phyloP scores from a whole-genome alignment of 2,329 filamentous ascomycete genomes.

The Calonectria ilicicola region DNA sequence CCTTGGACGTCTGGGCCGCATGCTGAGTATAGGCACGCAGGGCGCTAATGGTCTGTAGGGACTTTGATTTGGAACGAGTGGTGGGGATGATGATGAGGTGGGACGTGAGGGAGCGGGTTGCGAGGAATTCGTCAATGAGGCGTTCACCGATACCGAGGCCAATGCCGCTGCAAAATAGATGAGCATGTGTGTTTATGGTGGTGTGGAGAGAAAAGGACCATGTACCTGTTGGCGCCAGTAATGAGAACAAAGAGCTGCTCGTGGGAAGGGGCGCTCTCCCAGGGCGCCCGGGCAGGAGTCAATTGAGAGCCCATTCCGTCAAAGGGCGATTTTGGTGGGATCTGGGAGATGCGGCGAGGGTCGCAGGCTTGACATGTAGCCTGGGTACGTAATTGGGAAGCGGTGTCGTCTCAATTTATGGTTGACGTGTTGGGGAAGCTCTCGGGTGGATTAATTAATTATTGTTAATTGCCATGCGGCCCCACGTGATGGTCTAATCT shows the following conservation, averaged over 20 bases:
- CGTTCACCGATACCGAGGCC: constrained; percentile 87
- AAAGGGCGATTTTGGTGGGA: neutral
- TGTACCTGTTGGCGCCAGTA: constrained; percentile 87
- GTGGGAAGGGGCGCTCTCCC: constrained; percentile 50
- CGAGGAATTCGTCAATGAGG: constrained; percentile 90
- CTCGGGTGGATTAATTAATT: neutral
- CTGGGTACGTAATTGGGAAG: neutral
- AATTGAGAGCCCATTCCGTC: constrained; percentile 38
- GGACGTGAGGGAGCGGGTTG: constrained; percentile 72
- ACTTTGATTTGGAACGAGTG: constrained; percentile 82
- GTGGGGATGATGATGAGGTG: constrained; percentile 86
- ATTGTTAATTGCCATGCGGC: constrained; percentile 7
- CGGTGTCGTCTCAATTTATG: constrained; percentile 6
- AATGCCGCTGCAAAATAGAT: constrained; percentile 73
- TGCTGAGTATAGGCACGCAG: constrained; percentile 71
- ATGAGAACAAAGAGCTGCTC: constrained; percentile 76
- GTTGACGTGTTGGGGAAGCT: neutral
- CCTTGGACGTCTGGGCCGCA: constrained; percentile 52
- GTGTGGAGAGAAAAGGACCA: neutral
- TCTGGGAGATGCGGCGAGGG: neutral
- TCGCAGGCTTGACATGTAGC: neutral
- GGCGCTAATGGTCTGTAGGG: constrained; percentile 74
- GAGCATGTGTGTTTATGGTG: constrained; percentile 8
- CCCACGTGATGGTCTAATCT: constrained; percentile 15
- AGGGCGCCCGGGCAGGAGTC: constrained; percentile 42